These are phyloP conservation scores for Puccinellia tenuiflora DNA, from an alignment of 176 grass and related monocot species.

Conservation along the genomic window DNA sequence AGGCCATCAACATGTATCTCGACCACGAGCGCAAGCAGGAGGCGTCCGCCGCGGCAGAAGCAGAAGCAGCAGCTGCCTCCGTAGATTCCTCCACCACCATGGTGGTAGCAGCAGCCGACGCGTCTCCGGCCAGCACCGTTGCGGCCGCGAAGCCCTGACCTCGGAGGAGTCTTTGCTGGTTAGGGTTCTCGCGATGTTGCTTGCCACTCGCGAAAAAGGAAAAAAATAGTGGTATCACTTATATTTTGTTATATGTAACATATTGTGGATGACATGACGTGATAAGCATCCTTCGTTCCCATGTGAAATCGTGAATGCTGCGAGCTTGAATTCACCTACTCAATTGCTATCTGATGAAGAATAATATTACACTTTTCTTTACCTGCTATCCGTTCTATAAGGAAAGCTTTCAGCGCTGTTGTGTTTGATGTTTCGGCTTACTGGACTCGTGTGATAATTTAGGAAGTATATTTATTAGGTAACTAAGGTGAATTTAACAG, in stretches of 20 bases:
- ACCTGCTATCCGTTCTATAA: neutral
- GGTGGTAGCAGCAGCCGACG: neutral
- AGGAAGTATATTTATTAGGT: neutral
- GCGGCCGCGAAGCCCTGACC: slow-evolving; percentile 56
- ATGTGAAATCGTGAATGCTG: slow-evolving; percentile 3
- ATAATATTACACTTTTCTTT: neutral
- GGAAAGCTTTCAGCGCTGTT: neutral
- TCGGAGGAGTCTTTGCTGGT: neutral
- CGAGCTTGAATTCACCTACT: neutral
- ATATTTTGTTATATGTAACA: neutral
- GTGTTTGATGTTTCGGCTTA: neutral
- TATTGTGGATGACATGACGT: neutral
- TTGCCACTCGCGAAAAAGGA: neutral
- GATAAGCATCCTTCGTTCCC: neutral
- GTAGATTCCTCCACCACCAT: neutral
- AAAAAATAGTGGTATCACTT: neutral
- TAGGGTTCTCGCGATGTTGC: slow-evolving; percentile 36
- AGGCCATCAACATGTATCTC: slow-evolving; percentile 80
- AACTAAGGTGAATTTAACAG: slow-evolving; percentile 1
- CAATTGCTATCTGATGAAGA: neutral
- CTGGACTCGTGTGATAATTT: neutral
- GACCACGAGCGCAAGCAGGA: slow-evolving; percentile 74
- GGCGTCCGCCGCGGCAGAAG: slow-evolving; percentile 17
- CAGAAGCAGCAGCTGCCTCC: neutral
- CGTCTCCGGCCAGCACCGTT: slow-evolving; percentile 24